Evolutionary conservation across 257 asterid genomes (phyloP), one percentile per base, ranked within the genome.

Genomic region (Handroanthus guayacan): DNA sequence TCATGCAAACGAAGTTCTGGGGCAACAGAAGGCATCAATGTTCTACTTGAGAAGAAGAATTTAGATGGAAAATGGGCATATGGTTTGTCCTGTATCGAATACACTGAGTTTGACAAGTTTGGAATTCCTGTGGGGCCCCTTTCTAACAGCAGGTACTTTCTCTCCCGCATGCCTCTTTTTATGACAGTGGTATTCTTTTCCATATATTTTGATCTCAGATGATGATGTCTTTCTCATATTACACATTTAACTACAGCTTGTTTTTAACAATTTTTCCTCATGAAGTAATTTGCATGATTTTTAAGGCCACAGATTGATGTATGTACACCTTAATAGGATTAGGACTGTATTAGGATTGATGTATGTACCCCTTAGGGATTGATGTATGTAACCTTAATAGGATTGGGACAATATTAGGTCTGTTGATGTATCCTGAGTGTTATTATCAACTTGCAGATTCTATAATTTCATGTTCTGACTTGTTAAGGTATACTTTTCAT

Each of bases 1-100:
- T 95, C 98, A 0, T 95, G 99, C 82, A 80, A 86, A 84, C 81
- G 91, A 71, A 89, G 82, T 80, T 66, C 86, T 31, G 97, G 95
- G 78, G 99, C 99, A 63, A 95, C 98, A 56, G 99, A 95, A 85
- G 99, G 99, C 80, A 87, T 95, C 86, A 95, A 95, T 83, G 98
- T 91, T 71, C 89, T 93, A 72, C 83, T 93, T 56, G 97, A 95
- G 93, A 95, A 90, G 86, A 91, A 81, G 85, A 83, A 80, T 78
- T 72, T 60, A 39, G 96, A 93, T 83, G 96, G 96, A 70, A 89
- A 90, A 69, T 95, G 99, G 99, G 82, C 90, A 67, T 95, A 90
- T 87, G 99, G 99, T 74, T 67, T 89, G 52, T 91, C 99, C 67
- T 95, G 98, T 74, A 90, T 95, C 13, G 99, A 95, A 78, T 95